These are phyloP conservation scores for Zychaea mexicana DNA, from an alignment of 371 early-diverging fungal species.

Conservation along the genomic window DNA sequence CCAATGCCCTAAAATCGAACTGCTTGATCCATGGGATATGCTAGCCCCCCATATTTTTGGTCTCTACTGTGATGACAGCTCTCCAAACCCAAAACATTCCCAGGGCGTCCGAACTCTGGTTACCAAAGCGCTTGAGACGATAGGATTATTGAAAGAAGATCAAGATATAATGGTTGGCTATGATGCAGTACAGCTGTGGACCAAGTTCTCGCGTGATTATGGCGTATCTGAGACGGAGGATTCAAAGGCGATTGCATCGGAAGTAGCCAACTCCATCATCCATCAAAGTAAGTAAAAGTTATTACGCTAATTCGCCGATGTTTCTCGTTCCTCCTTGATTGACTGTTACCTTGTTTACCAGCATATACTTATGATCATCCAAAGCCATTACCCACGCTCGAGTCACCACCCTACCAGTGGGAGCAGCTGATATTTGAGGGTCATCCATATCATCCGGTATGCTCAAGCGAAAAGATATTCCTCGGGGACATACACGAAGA, in stretches of 20 bases:
- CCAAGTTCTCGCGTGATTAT: constrained; percentile 28
- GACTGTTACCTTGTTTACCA: background rate
- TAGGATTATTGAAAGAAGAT: background rate
- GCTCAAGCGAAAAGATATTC: constrained; percentile 15
- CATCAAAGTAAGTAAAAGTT: constrained; percentile 46
- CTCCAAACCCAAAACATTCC: background rate
- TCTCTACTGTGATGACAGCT: background rate
- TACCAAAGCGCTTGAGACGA: background rate
- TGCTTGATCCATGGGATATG: constrained; percentile 50
- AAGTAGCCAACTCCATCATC: constrained; percentile 40
- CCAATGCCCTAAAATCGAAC: constrained; percentile 28
- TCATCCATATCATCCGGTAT: constrained; percentile 77
- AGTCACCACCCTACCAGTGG: constrained; percentile 63
- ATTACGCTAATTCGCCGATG: background rate
- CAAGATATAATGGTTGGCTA: constrained; percentile 25
- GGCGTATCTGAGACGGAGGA: constrained; percentile 29
- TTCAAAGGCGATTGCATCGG: constrained; percentile 31
- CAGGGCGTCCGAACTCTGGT: background rate
- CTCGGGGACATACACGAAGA: too few species aligned
- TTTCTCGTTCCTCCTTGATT: background rate
- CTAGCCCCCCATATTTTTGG: constrained; percentile 33
- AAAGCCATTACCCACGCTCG: constrained; percentile 49
- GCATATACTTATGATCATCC: constrained; percentile 58
- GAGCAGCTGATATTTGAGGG: constrained; percentile 76
- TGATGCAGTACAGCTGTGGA: constrained; percentile 42